Evolutionary conservation across 2,329 filamentous ascomycete species (phyloP), one percentile per base, ranked within the genome.

Genomic region (Fusarium mangiferae): DNA sequence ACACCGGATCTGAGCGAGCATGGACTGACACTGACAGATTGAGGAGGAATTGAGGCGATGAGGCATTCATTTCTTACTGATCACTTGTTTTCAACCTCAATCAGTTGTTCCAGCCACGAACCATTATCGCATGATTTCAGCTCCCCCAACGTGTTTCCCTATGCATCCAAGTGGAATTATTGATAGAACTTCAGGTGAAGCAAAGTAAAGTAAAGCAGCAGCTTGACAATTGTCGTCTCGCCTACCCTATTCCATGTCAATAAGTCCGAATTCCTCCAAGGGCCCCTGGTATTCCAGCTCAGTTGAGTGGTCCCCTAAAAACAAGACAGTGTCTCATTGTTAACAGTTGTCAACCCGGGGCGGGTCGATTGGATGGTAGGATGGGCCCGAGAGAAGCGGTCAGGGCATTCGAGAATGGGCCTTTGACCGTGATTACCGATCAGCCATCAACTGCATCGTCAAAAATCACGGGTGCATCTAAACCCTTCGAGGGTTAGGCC

Each of bases 381-480:
- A 48, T 51, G 48, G 48, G 22, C 30, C 48, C 48, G 48, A 68
- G 75, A 78, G 72, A 73, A 69, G 76, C 76, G 76, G 76, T 78
- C 76, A 76, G 72, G 69, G 68, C 61, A 42, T 75, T 72, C 45
- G 39, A 57, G 57, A 68, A 67, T 54, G 48, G 49, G 54, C 44
- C 11, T 61, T 70, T 70, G 51, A 57, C 66, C 66, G 65, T 72
- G 75, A 71, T 76, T 70, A 70, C 67, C 67, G 48, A 73, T 70
- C 63, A 57, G 38, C 66, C 58, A 66, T 70, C 36, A 38, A 69
- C 67, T 52, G 45, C 52, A 68, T 68, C 24, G 58, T 62, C 66
- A 57, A 59, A 70, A 59, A 74, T 76, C 76, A 78, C 75, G 69
- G 72, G 72, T 59, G 45, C 42, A 24, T 45, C 56, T 66, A 75